Evolutionary conservation across 2,329 filamentous ascomycete species (phyloP).

Genomic region (Fusarium transvaalense): DNA sequence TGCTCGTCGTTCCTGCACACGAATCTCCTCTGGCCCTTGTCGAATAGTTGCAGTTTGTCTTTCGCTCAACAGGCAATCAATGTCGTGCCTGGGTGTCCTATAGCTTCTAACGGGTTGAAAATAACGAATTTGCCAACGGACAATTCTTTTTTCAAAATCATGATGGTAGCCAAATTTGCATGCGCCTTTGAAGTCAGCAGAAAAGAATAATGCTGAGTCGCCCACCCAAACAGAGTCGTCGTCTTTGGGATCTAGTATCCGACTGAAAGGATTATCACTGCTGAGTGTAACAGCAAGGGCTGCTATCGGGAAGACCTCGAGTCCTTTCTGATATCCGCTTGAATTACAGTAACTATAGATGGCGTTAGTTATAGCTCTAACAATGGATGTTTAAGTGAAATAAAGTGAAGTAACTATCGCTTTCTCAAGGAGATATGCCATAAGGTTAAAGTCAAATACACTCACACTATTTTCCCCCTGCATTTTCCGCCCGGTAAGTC

Average conservation of each 20-base stretch:
- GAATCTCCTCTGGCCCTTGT: accelerated
- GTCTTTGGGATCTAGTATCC: too few relatives aligned
- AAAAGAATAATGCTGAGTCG: neutral
- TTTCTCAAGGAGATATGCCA: too few relatives aligned
- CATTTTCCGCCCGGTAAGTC: neutral
- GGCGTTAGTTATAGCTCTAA: too few relatives aligned
- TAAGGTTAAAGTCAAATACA: too few relatives aligned
- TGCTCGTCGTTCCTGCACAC: neutral
- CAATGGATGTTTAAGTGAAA: too few relatives aligned
- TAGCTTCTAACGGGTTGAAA: neutral
- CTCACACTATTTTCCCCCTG: neutral
- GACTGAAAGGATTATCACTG: neutral
- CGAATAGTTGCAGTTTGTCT: neutral
- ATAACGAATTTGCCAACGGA: neutral
- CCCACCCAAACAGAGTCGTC: too few relatives aligned
- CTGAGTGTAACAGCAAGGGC: neutral
- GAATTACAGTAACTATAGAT: neutral
- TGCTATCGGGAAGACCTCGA: neutral
- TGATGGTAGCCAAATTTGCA: too few relatives aligned
- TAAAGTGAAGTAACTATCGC: too few relatives aligned
- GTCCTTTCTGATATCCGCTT: neutral
- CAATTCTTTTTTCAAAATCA: too few relatives aligned
- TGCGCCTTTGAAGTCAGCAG: neutral
- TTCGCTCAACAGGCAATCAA: neutral
- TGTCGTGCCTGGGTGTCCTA: too few relatives aligned